Base-by-base conservation (phyloP, 1,284 basidiomycete genomes). In the Pseudozyma sp. region DNA sequence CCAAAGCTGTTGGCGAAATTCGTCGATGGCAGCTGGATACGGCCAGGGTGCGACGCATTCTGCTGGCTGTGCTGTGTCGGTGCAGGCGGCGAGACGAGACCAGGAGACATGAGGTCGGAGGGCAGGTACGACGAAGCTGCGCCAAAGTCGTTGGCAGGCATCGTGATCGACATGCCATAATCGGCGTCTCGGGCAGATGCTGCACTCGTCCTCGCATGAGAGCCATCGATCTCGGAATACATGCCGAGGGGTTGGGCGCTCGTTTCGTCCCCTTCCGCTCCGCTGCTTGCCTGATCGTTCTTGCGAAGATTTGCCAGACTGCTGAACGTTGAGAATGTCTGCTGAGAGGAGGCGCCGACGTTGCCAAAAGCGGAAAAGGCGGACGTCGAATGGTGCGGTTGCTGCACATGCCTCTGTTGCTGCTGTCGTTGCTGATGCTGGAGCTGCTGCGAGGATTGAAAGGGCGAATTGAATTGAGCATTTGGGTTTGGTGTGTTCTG, bases 1-100 rank as follows among this genome's bases (percentile, higher is more conserved):
- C 56, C 60, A 35, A 69, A 69, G 40, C 61, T 64, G 44, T 68
- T 49, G 19, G 53, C 53, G 54, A 78, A 66, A 34, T 60, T 51
- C 30, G 57, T 42, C 16, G 79, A 63, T 6, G 81, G 81, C 31
- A 83, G 52, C 31, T 73, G 65, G 40, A 83, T 83, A 17, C 75
- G 77, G 5, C 79, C 81, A 0, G 81, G 81, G 53, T 66, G 78
- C 30, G 70, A 44, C 35, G 34, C 33, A 39, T 11, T 42, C n/a
- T 24, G 35, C n/a, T 46, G 46, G 2, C 16, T 24, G 1, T 42
- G 30, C 16, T 54, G 35, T 5, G 64, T 40, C 14, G 57, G 65
- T 10, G 58, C 54, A 8, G 62, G 47, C 7, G 71, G 72, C n/a
- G 72, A 67, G 24, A 59, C 49, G 16, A 70, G 64, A 16, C 72